These are phyloP conservation scores for Talaromyces islandicus DNA, from an alignment of 2,329 filamentous ascomycete genomes.

Conservation along the genomic window DNA sequence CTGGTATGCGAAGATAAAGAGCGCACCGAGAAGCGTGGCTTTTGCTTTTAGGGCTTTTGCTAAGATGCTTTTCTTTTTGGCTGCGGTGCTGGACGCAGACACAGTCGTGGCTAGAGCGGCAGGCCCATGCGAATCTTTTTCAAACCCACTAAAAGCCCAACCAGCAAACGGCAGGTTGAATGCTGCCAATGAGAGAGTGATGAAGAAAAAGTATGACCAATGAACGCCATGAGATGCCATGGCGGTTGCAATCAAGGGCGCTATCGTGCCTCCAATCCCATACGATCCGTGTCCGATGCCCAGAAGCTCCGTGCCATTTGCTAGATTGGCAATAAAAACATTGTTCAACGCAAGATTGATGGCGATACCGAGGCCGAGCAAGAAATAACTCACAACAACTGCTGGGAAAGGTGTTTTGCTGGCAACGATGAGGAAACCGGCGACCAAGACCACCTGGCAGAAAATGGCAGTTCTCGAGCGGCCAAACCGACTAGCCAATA, in stretches of 20 bases:
- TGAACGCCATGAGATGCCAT: constrained; percentile 56
- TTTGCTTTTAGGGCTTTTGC: constrained; percentile 46
- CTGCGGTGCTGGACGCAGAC: constrained; percentile 30
- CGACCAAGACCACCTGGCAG: constrained; percentile 53
- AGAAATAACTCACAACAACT: constrained; percentile 62
- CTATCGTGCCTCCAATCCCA: constrained; percentile 58
- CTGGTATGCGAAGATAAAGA: constrained; percentile 84
- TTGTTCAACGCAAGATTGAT: constrained; percentile 51
- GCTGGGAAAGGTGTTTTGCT: constrained; percentile 64
- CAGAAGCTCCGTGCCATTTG: constrained; percentile 46
- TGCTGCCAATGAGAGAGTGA: constrained; percentile 55
- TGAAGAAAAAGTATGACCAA: constrained; percentile 69
- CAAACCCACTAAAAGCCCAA: constrained; percentile 66
- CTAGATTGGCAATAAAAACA: constrained; percentile 50
- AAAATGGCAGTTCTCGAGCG: constrained; percentile 57
- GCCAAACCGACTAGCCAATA: constrained; percentile 57
- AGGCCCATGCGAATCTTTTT: constrained; percentile 51
- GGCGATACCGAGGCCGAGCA: constrained; percentile 52
- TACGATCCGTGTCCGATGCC: constrained; percentile 31
- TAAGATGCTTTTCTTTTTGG: constrained; percentile 27
- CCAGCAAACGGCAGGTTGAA: constrained; percentile 53
- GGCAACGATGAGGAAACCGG: constrained; percentile 61
- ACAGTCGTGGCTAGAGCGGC: constrained; percentile 39
- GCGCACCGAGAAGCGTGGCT: constrained; percentile 65
- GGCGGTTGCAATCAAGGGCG: constrained; percentile 68